These are phyloP conservation scores for Capsella bursapastoris DNA, from an alignment of 345 rosid genomes.

Conservation along the genomic window DNA sequence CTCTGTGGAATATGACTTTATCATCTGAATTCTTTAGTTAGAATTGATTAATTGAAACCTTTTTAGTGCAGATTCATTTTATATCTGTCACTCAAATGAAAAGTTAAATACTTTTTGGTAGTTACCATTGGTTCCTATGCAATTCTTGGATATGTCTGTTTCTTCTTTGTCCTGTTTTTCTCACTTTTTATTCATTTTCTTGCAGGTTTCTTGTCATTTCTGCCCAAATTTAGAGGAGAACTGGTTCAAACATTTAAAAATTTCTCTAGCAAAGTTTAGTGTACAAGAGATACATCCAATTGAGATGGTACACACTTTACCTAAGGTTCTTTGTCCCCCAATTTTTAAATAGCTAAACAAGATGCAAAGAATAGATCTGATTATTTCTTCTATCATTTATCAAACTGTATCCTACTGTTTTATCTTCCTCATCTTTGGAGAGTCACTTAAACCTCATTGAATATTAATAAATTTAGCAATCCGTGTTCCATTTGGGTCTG, in stretches of 20 bases:
- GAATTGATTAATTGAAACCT: constrained; percentile 19
- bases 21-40: constrained; percentile 3
- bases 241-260: constrained; percentile 45
- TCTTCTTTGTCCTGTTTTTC: constrained; percentile 14
- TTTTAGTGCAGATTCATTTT: constrained; percentile 16
- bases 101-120: constrained; percentile 11
- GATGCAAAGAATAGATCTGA: constrained; percentile 12
- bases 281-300: constrained; percentile 50
- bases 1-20: not conserved
- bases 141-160: constrained; percentile 9
- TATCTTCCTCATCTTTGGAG: not conserved
- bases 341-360: constrained; percentile 1
- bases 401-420: constrained; percentile 11
- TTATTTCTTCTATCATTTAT: not conserved
- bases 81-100: constrained; percentile 16
- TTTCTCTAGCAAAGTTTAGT: constrained; percentile 58
- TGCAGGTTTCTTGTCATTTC: constrained; percentile 60
- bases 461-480: constrained; percentile 12
- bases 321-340: constrained; percentile 1
- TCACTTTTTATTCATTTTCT: constrained; percentile 32
- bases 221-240: constrained; percentile 55
- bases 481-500: constrained; percentile 9
- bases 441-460: constrained; percentile 1
- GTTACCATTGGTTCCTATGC: not conserved
- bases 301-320: constrained; percentile 54